These are phyloP conservation scores for Hypoxylon subgilvum DNA, from an alignment of 495 filamentous ascomycete genomes.

Conservation along the genomic window DNA sequence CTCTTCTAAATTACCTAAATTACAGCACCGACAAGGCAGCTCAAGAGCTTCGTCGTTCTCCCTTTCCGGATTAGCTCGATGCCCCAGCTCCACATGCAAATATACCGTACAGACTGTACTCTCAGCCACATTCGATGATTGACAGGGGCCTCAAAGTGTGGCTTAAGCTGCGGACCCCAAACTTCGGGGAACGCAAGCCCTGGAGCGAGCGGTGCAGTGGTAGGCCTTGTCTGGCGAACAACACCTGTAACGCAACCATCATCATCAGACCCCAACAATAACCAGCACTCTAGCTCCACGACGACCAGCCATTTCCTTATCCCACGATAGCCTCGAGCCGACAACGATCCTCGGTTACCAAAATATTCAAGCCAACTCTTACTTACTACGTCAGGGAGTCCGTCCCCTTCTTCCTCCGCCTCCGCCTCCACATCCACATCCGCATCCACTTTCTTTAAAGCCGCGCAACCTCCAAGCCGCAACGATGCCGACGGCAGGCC, in stretches of 20 bases:
- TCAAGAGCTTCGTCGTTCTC: slow-evolving; percentile 46
- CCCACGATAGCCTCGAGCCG: neutral
- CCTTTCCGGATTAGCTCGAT: slow-evolving; percentile 30
- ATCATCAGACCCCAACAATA: neutral
- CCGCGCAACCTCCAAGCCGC: slow-evolving; percentile 1
- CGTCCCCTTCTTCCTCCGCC: neutral
- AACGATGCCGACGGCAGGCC: slow-evolving; percentile 81
- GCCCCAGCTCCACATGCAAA: slow-evolving; percentile 9
- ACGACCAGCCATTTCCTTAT: slow-evolving; percentile 4
- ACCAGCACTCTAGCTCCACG: neutral
- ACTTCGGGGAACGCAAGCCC: neutral
- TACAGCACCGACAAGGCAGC: slow-evolving; percentile 40
- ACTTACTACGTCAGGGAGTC: too few species aligned
- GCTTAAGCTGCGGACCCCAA: slow-evolving; percentile 41
- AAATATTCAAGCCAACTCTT: too few species aligned
- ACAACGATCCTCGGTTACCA: too few species aligned
- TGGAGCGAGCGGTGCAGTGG: too few species aligned
- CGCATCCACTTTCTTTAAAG: neutral
- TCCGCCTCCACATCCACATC: neutral
- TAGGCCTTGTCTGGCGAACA: slow-evolving; percentile 47
- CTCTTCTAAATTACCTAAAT: slow-evolving; percentile 12
- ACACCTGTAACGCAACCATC: slow-evolving; percentile 32
- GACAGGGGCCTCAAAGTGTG: slow-evolving; percentile 24
- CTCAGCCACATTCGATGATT: slow-evolving; percentile 17
- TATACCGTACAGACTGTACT: neutral